These are phyloP conservation scores for Otatea glauca DNA, from an alignment of 176 grass and related monocot genomes.

Conservation along the genomic window DNA sequence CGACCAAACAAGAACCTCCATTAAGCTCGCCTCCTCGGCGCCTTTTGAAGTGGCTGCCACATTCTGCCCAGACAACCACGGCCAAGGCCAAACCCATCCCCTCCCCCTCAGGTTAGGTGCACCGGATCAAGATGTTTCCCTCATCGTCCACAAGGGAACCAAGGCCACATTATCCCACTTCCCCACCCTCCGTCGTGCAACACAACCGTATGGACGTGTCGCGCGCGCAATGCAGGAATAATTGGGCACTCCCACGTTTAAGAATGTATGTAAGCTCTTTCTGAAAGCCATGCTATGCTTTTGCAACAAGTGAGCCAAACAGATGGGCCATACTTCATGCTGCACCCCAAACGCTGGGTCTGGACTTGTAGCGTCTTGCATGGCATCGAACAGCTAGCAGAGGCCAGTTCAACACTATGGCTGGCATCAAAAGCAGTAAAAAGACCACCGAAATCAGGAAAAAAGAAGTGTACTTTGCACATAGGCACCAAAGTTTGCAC, in stretches of 20 bases:
- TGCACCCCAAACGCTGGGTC: not conserved
- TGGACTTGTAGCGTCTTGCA: not conserved
- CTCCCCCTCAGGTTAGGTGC: constrained; percentile 22
- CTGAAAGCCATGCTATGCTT: not conserved
- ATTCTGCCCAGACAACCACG: constrained; percentile 53
- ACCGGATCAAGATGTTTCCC: constrained; percentile 36
- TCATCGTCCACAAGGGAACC: constrained; percentile 27
- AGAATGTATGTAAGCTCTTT: not conserved
- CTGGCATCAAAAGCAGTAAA: constrained; percentile 37
- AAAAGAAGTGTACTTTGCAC: constrained; percentile 12
- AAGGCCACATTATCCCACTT: not conserved
- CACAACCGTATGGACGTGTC: constrained; percentile 41
- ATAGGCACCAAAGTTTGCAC: not conserved
- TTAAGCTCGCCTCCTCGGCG: constrained; percentile 41
- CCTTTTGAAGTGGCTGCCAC: constrained; percentile 49
- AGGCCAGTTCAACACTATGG: not conserved
- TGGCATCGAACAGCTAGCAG: not conserved
- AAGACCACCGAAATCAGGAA: constrained; percentile 39
- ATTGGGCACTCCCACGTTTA: constrained; percentile 24
- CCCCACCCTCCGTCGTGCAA: not conserved
- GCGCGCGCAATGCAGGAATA: not conserved
- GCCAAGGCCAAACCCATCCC: constrained; percentile 37
- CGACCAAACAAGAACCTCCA: constrained; percentile 15
- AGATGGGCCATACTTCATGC: not conserved
- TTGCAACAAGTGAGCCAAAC: constrained; percentile 2